Evolutionary conservation across 768 basidiomycete genomes (phyloP), one percentile per base, ranked within the genome.

Genomic region (Leccinum olivaceopallidum): DNA sequence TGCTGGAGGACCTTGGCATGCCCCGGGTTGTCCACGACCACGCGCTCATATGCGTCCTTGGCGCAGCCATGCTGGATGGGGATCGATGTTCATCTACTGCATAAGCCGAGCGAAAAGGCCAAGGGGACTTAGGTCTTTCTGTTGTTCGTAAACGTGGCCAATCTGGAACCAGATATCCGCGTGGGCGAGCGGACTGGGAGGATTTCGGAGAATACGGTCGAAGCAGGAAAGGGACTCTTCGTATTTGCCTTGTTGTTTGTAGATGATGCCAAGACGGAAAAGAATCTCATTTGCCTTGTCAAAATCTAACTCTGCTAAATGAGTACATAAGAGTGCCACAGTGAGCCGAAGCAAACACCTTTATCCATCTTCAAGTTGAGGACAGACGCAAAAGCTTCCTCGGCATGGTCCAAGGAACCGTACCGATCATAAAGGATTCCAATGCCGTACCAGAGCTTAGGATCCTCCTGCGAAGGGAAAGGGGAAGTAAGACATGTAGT

Each of bases 101-200:
- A 49, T 39, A 36, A 65, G 37, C 42, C 2, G 8, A 59, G 37
- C 42, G 42, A 36, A 39, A 52, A 58, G 22, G 20, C 55, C 16
- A 20, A 36, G 12, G 14, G 44, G 7, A 78, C 85, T 76, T 72
- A 95, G 95, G 73, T 98, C 95, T 77, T 94, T 90, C 75, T 96
- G 93, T 71, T 97, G 95, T 75, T 98, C 97, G 68, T 92, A 94
- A 20, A 98, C 96, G 71, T 98, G 97, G 3, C 97, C 97, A 62
- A 99, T 97, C 77, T 99, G 97, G 85, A 98, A 98, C 95, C 95
- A 98, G 64, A 99, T 98, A 67, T 99, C 97, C 58, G 94, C 92
- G 67, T 95, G 92, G 16, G 95, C 96, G 34, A 99, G 87, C 2
- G 97, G 97, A 64, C 87, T 89, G 36, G 96, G 97, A 4, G 97